Conservation (phyloP, 495 filamentous ascomycete species). For the Penicillium bialowiezense region DNA sequence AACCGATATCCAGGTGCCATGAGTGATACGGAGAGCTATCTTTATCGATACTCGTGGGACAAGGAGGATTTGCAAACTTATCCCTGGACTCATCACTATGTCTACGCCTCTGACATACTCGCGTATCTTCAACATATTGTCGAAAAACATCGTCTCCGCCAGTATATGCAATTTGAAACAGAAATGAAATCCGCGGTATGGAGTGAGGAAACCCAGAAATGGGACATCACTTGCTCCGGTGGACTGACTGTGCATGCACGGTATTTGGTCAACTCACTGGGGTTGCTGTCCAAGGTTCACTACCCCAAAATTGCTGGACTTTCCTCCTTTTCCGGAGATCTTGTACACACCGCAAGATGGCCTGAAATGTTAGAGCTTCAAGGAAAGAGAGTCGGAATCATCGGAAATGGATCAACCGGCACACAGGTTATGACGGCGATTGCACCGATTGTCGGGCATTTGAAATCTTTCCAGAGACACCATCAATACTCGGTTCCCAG, state of each 20-base stretch:
- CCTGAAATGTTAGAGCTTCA: conserved; percentile 21
- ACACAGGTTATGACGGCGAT: conserved; percentile 35
- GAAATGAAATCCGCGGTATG: conserved; percentile 13
- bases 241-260: conserved; percentile 4
- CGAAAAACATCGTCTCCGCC: conserved; percentile 15
- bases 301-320: conserved; percentile 31
- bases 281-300: conserved; percentile 9
- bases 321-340: conserved; percentile 12
- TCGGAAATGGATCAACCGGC: conserved; percentile 46
- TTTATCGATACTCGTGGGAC: conserved; percentile 29
- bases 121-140: conserved; percentile 22
- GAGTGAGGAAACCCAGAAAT: conserved; percentile 10
- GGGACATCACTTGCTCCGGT: not conserved
- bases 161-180: conserved; percentile 22
- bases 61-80: conserved; percentile 16
- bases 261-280: conserved; percentile 19
- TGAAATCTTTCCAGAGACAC: conserved; percentile 45
- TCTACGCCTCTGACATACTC: conserved; percentile 20
- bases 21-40: not conserved
- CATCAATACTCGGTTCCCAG: conserved; percentile 49
- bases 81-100: conserved; percentile 16
- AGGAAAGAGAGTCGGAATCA: conserved; percentile 45
- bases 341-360: conserved; percentile 27
- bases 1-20: conserved; percentile 26
- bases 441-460: conserved; percentile 27